Conservation (phyloP, 371 early-diverging fungal genomes). For the Batrachochytrium dendrobatidis region DNA sequence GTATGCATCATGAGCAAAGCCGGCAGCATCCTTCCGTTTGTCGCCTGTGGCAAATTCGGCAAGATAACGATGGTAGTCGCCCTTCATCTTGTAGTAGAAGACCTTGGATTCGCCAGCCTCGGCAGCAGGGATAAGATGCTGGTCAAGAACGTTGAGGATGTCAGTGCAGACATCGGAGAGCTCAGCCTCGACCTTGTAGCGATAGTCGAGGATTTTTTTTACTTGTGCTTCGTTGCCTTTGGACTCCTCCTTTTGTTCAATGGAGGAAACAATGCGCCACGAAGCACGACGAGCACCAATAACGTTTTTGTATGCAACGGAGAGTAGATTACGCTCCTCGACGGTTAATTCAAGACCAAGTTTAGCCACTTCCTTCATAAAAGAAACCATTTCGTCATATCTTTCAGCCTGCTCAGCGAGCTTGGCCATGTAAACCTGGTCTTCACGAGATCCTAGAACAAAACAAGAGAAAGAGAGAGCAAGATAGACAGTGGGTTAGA, state of each 20-base stretch:
- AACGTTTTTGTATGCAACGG: constrained; percentile 99
- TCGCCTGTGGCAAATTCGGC: constrained; percentile 94
- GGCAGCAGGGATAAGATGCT: constrained; percentile 81
- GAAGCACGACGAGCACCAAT: constrained; percentile 98
- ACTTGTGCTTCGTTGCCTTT: constrained; percentile 84
- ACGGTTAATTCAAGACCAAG: constrained; percentile 76
- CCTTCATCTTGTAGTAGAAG: constrained; percentile 99
- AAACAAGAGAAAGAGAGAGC: too few relatives aligned
- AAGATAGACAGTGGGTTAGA: too few relatives aligned
- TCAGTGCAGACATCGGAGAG: constrained; percentile 92
- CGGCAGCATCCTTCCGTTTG: constrained; percentile 79
- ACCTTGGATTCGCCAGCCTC: constrained; percentile 93
- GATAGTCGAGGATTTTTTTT: constrained; percentile 84
- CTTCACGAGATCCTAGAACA: constrained; percentile 28
- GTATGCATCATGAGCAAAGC: constrained; percentile 91
- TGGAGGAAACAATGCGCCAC: constrained; percentile 98
- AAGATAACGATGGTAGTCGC: constrained; percentile 99
- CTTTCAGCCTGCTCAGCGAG: constrained; percentile 98
- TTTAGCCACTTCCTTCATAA: constrained; percentile 71
- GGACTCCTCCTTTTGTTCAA: constrained; percentile 95
- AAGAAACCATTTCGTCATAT: constrained; percentile 96
- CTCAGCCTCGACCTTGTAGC: constrained; percentile 89
- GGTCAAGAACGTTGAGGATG: constrained; percentile 87
- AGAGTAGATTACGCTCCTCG: constrained; percentile 97
- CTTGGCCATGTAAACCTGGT: constrained; percentile 82